These are phyloP conservation scores for Phaeomoniella chlamydospora DNA, from an alignment of 2,329 filamentous ascomycete species.

Conservation along the genomic window DNA sequence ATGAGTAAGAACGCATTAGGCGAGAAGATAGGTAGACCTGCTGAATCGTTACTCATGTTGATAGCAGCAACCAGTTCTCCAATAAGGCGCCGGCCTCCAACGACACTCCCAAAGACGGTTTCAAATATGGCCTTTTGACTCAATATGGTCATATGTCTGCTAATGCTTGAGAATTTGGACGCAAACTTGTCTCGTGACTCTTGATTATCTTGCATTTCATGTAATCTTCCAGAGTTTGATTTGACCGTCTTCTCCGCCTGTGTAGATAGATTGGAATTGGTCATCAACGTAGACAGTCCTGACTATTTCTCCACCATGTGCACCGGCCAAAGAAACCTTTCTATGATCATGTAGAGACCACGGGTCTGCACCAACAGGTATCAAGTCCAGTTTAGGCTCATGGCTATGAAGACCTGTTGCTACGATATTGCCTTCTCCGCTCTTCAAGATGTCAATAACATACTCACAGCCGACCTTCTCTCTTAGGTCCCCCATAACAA, in stretches of 20 bases:
- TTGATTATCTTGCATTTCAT: background rate
- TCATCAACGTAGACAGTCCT: conserved; percentile 30
- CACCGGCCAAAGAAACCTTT: conserved; percentile 26
- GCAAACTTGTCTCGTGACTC: no score
- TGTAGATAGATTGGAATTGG: conserved; percentile 25
- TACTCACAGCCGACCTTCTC: conserved; percentile 43
- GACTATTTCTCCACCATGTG: conserved; percentile 33
- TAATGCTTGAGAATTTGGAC: no score
- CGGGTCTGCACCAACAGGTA: conserved; percentile 20
- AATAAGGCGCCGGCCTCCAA: no score
- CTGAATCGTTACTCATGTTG: no score
- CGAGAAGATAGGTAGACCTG: no score
- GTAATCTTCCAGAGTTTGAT: conserved; percentile 4
- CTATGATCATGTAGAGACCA: conserved; percentile 25
- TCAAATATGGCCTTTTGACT: no score
- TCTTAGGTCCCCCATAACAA: conserved; percentile 42
- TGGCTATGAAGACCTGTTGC: conserved; percentile 15
- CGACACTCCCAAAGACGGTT: no score
- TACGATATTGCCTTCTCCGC: conserved; percentile 8
- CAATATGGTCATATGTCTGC: no score
- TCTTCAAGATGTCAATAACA: conserved; percentile 35
- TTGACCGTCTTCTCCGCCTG: conserved; percentile 27
- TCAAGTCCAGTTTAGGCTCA: conserved; percentile 25
- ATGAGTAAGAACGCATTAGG: no score
- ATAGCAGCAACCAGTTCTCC: no score